These are phyloP conservation scores for Suillus fuscotomentosus DNA, from an alignment of 768 basidiomycete genomes.

Conservation along the genomic window DNA sequence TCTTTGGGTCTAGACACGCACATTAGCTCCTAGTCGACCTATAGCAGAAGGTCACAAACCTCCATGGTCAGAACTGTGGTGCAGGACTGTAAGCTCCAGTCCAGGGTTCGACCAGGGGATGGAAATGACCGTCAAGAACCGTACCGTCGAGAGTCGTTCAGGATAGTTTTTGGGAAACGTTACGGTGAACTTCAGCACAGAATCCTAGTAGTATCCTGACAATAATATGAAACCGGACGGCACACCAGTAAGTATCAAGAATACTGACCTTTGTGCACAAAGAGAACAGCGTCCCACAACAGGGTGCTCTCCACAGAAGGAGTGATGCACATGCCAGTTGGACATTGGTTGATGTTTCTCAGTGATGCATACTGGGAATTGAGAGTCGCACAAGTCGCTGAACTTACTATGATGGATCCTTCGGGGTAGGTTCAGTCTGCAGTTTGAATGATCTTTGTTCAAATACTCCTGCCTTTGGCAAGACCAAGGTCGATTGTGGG, in stretches of 20 bases:
- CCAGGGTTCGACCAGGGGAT: constrained; percentile 69
- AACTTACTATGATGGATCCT: constrained; percentile 14
- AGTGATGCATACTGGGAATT: constrained; percentile 75
- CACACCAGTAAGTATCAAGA: neutral
- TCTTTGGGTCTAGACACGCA: constrained; percentile 62
- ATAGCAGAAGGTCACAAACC: constrained; percentile 29
- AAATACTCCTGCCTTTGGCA: constrained; percentile 11
- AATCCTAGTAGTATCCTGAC: constrained; percentile 76
- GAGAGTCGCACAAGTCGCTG: constrained; percentile 57
- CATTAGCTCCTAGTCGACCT: neutral
- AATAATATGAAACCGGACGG: constrained; percentile 1
- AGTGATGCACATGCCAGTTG: constrained; percentile 65
- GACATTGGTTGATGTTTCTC: constrained; percentile 65
- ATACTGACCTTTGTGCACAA: constrained; percentile 73
- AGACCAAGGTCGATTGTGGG: constrained; percentile 21
- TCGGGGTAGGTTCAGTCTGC: constrained; percentile 8
- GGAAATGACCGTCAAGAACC: constrained; percentile 80
- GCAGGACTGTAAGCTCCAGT: constrained; percentile 66
- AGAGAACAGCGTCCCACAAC: constrained; percentile 79
- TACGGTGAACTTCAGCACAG: constrained; percentile 73
- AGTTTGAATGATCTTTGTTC: constrained; percentile 2
- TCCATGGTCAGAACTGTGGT: constrained; percentile 77
- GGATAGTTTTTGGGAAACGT: constrained; percentile 74
- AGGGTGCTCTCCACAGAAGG: constrained; percentile 60
- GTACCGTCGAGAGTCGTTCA: constrained; percentile 62